phyloP scores from a whole-genome alignment of 441 rosid genomes.

The Corymbia calophylla region DNA sequence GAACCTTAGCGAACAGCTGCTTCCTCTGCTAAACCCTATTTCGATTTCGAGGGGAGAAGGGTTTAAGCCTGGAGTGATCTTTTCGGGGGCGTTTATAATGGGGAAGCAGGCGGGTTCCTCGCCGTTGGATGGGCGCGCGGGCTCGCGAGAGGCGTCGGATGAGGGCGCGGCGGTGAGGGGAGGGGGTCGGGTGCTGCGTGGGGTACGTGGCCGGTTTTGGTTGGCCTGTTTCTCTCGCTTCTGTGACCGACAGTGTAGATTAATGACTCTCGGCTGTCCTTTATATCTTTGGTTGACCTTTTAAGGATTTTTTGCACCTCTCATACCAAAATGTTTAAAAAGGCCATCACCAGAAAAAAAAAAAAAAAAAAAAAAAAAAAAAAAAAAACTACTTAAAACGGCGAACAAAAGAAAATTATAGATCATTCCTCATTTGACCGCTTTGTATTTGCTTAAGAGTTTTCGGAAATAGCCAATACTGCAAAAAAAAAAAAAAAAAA shows the following conservation, averaged over 20 bases:
- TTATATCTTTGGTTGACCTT: neutral
- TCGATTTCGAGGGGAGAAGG: neutral
- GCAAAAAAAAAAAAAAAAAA: neutral
- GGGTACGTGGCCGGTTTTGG: neutral
- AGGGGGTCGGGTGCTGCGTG: neutral
- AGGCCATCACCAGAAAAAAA: neutral
- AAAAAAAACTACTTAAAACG: rapidly evolving
- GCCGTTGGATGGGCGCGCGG: constrained; percentile 14
- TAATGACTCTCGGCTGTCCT: neutral
- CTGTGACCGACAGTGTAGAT: neutral
- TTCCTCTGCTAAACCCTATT: neutral
- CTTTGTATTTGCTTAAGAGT: neutral
- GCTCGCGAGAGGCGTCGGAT: constrained; percentile 8
- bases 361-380: neutral
- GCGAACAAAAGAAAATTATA: neutral
- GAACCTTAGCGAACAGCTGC: neutral
- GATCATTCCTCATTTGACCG: rapidly evolving
- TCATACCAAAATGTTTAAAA: neutral
- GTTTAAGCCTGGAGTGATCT: neutral
- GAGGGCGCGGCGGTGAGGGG: neutral
- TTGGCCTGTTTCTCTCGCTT: neutral
- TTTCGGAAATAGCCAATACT: neutral
- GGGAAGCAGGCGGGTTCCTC: neutral
- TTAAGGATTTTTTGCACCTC: neutral
- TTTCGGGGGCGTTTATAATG: constrained; percentile 8